Evolutionary conservation across 768 basidiomycete species (phyloP).

Genomic region (Cystobasidium ongulense): DNA sequence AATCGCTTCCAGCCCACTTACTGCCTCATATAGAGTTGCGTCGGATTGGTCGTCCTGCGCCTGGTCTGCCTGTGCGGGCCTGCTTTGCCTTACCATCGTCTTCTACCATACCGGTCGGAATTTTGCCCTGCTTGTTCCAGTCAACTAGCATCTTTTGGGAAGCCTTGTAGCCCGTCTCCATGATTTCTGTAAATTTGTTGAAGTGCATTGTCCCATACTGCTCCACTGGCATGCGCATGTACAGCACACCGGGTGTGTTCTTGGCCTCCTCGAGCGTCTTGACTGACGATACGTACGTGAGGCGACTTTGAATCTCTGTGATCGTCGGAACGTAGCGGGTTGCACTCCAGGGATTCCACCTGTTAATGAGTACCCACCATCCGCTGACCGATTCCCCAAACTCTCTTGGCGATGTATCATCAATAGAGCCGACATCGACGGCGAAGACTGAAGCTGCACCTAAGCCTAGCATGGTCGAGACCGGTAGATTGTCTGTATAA

Average conservation of each 20-base stretch:
- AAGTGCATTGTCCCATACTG: conserved; percentile 68
- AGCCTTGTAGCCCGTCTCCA: conserved; percentile 68
- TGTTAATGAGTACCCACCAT: conserved; percentile 87
- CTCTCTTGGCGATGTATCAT: conserved; percentile 88
- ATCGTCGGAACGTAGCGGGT: conserved; percentile 71
- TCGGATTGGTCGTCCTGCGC: conserved; percentile 37
- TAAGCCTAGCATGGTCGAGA: conserved; percentile 78
- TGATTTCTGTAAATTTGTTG: conserved; percentile 62
- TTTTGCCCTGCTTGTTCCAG: conserved; percentile 70
- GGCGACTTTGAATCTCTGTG: conserved; percentile 83
- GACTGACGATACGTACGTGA: conserved; percentile 94
- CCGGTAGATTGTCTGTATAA: conserved; percentile 67
- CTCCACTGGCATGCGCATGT: conserved; percentile 91
- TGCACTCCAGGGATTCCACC: conserved; percentile 71
- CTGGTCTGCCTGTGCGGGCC: conserved; percentile 40
- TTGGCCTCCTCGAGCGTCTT: conserved; percentile 95
- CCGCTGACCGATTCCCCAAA: conserved; percentile 94
- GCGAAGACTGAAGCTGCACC: conserved; percentile 87
- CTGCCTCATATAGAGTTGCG: conserved; percentile 38
- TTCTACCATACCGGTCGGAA: conserved; percentile 64
- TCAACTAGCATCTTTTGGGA: conserved; percentile 63
- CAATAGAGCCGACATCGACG: conserved; percentile 83
- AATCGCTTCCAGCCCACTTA: neutral
- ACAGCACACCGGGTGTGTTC: conserved; percentile 72
- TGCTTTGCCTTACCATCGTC: conserved; percentile 49